A percentile compares a stretch with the other conserved stretches of the same genome.
Conservation (phyloP, 306 rosid species). For the Pyrus bretschneideri region DNA sequence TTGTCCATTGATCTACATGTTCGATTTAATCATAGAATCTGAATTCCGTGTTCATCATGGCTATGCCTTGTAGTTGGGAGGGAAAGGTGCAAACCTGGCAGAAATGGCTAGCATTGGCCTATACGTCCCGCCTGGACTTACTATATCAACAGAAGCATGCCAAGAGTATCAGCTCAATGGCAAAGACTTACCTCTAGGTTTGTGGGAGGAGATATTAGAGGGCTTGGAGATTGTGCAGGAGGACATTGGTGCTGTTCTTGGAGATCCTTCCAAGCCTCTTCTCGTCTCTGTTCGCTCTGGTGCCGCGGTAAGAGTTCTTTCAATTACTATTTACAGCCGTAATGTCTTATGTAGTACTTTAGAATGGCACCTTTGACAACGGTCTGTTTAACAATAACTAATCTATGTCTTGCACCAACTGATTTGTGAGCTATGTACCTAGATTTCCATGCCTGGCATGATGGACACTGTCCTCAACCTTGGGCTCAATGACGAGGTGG, state of each 20-base stretch:
- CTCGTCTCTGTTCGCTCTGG: constrained; percentile 93
- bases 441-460: constrained; percentile 99
- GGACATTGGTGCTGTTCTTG: constrained; percentile 71
- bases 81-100: constrained; percentile 97
- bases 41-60: neutral
- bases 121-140: constrained; percentile 89
- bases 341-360: too few relatives aligned
- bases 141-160: constrained; percentile 93
- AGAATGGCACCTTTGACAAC: too few relatives aligned
- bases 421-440: neutral
- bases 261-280: constrained; percentile 80
- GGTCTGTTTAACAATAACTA: too few relatives aligned
- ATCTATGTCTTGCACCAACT: neutral
- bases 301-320: constrained; percentile 62
- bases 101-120: constrained; percentile 95
- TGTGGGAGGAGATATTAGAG: constrained; percentile 84
- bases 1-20: neutral
- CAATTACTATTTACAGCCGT: too few relatives aligned
- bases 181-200: constrained; percentile 45
- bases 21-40: neutral
- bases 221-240: constrained; percentile 58
- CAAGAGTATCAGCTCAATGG: constrained; percentile 77
- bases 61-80: constrained; percentile 58
- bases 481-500: constrained; percentile 87
- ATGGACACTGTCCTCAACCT: constrained; percentile 99